Evolutionary conservation across 192 early-diverging fungal species (phyloP), one percentile per base, ranked within the genome.

Genomic region (Coemansia sp.): DNA sequence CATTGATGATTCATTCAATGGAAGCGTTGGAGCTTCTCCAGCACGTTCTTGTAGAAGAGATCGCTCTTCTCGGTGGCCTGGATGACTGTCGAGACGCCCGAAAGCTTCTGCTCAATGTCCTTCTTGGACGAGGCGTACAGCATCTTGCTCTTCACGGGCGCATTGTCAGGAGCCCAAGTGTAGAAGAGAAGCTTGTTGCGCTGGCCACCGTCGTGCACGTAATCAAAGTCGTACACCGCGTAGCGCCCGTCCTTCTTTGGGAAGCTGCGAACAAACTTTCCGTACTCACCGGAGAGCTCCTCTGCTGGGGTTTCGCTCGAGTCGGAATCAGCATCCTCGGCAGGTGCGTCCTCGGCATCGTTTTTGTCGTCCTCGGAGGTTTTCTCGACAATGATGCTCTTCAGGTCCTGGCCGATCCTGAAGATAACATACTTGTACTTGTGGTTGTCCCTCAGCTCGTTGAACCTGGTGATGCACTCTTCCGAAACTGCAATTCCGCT

Each of bases 181-280:
- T 74, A 88, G 63, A 97, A 97, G 54, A 92, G 71, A 55, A 97
- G 84, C 86, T 94, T 95, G 84, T 86, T 91, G 78, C 92, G 84
- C 37, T 68, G 62, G 60, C 75, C 86, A 4, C 65, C 82, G 13
- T 85, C 47, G 44, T 83, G 84, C 50, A 79, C 70, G 69, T 84
- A 96, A 38, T 91, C 85, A 72, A 96, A 89, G 74, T 97, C 95
- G 65, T 90, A 96, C 11, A 96, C 87, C 55, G 87, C 92, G 66
- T 89, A 97, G 61, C 93, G 90, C 73, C 92, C 88, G 38, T 88
- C 84, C 50, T 82, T 60, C 34, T 67, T 64, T 28, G 91, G 91
- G 25, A 97, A 84, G 2, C 70, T 23, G 0, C 17, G 36, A 17
- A 92, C 29, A 66, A 97, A 97, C 15, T 83, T 79, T 30, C 89